phyloP scores from a whole-genome alignment of 2,329 filamentous ascomycete species.

The Colletotrichum coccodes region DNA sequence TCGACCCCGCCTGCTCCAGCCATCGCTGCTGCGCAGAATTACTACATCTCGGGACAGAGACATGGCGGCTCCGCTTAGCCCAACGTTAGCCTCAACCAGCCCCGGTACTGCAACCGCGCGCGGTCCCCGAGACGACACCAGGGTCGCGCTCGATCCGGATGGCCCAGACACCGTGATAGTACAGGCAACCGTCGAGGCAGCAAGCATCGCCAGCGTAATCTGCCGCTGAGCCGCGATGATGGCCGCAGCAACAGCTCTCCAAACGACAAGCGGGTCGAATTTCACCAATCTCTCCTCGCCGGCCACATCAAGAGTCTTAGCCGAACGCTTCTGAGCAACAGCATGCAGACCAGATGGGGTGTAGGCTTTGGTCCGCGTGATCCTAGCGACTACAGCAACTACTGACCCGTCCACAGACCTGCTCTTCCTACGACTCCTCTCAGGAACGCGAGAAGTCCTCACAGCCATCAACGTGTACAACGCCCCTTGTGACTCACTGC shows the following conservation, averaged over 20 bases:
- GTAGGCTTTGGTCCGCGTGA: slow-evolving; percentile 97
- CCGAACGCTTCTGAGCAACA: slow-evolving; percentile 71
- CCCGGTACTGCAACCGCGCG: slow-evolving; percentile 63
- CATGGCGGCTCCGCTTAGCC: slow-evolving; percentile 45
- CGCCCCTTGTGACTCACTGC: too few species aligned
- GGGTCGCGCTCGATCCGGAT: slow-evolving; percentile 80
- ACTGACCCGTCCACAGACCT: too few species aligned
- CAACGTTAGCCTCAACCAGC: slow-evolving; percentile 65
- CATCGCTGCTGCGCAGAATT: slow-evolving; percentile 32
- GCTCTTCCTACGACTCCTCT: too few species aligned
- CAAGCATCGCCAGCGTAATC: slow-evolving; percentile 90
- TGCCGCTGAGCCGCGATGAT: slow-evolving; percentile 69
- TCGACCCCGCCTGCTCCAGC: slow-evolving; percentile 50
- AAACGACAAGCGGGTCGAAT: slow-evolving; percentile 78
- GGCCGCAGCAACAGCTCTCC: slow-evolving; percentile 67
- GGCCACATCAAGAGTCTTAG: slow-evolving; percentile 92
- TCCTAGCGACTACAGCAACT: slow-evolving; percentile 91
- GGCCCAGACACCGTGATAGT: slow-evolving; percentile 76
- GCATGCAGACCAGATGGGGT: slow-evolving; percentile 85
- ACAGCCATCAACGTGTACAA: too few species aligned
- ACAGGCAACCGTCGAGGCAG: slow-evolving; percentile 63
- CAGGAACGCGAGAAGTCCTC: too few species aligned
- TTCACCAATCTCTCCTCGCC: slow-evolving; percentile 77
- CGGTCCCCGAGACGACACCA: slow-evolving; percentile 71
- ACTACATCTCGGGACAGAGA: slow-evolving; percentile 8